These are phyloP conservation scores for Xylaria sp. DNA, from an alignment of 2,329 filamentous ascomycete species.

Conservation along the genomic window DNA sequence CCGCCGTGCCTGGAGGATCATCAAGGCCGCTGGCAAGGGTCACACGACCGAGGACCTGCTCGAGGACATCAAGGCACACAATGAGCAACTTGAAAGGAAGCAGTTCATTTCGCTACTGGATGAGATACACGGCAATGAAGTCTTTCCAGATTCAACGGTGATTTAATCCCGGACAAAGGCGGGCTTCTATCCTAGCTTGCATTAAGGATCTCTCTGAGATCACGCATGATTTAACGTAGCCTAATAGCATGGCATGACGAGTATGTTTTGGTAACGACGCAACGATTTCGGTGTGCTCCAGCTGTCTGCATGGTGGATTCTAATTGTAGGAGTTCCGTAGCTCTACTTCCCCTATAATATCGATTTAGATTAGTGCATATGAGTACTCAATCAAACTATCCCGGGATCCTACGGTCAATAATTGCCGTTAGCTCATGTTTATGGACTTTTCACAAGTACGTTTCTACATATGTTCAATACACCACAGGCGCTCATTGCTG, in stretches of 20 bases:
- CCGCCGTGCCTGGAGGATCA: slow-evolving; percentile 79
- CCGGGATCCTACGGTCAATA: not conserved
- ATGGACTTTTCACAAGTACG: too few relatives aligned
- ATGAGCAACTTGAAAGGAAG: slow-evolving; percentile 50
- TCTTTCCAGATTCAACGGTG: slow-evolving; percentile 22
- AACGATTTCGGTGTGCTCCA: not conserved
- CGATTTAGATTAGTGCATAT: not conserved
- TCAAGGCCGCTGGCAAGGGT: slow-evolving; percentile 62
- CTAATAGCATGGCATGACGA: not conserved
- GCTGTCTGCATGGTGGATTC: not conserved
- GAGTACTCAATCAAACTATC: not conserved
- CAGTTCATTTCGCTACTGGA: slow-evolving; percentile 54
- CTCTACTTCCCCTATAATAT: not conserved
- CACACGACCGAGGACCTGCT: slow-evolving; percentile 60
- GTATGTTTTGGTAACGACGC: slow-evolving; percentile 14
- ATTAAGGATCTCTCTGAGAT: not conserved
- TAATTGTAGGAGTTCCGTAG: not conserved
- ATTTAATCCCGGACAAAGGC: not conserved
- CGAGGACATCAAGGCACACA: slow-evolving; percentile 59
- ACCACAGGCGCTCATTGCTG: too few relatives aligned
- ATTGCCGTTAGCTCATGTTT: not conserved
- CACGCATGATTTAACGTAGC: not conserved
- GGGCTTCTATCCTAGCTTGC: not conserved
- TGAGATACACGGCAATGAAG: slow-evolving; percentile 53
- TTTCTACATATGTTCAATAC: too few relatives aligned